Evolutionary conservation across 306 rosid genomes (phyloP), one percentile per base, ranked within the genome.

Genomic region (Castanospermum australe): DNA sequence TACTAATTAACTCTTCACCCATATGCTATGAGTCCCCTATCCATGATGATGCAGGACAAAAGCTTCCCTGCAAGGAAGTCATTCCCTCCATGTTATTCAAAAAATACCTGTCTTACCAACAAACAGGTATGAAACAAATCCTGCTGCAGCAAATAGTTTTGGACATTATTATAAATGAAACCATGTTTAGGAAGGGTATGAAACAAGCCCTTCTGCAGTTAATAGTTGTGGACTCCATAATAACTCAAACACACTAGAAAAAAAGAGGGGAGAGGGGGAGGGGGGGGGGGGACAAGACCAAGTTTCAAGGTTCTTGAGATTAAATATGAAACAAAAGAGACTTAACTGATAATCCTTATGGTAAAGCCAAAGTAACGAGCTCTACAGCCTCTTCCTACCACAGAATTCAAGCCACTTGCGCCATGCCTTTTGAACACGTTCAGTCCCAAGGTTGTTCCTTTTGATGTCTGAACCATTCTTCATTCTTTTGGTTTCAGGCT

Each of bases 331-430:
- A 44, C 71, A 17, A 20, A 70, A 76, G 28, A 73, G 65, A 73
- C 75, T 42, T 55, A 72, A 73, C 59, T 25, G 32, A 86, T 30
- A 22, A 77, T 56, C 61, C 21, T 30, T 44, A 41, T 30, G 68
- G 62, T 71, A 38, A 73, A 87, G 45, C 39, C 60, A 84, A 75
- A 82, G 67, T 39, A 76, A 62, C 28, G 24, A 65, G 52, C 55
- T 61, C 56, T 41, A 21, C 55, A 83, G 79, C 75, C 57, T 72
- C 35, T 64, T 56, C 38, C 60, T 55, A 11, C 59, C 25, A 51
- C 68, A 18, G 41, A 20, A 45, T 69, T 60, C 71, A 69, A 71
- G 62, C 51, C 50, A 14, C 24, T 48, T 61, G 33, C 1, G 6
- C 30, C 71, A 24, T 28, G 59, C 51, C 84, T 57, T 78, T 71